phyloP scores from a whole-genome alignment of 148 eudicot genomes.

The Amaranthus hypochondriacus region DNA sequence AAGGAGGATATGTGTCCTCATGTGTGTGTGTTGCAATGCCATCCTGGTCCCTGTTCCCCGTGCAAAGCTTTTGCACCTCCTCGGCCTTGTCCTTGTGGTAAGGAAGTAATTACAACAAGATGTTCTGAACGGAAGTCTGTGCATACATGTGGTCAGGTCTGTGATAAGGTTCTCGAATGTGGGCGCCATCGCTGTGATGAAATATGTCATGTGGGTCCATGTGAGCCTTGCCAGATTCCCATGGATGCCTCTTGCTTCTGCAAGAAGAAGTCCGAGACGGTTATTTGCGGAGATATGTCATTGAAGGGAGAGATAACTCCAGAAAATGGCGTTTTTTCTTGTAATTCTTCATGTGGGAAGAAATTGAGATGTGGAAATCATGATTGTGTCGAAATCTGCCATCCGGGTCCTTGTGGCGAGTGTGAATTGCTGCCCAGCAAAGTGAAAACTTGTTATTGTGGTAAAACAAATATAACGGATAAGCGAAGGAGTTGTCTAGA shows the following conservation, averaged over 20 bases:
- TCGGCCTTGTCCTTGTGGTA: constrained; percentile 73
- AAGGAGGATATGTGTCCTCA: constrained; percentile 77
- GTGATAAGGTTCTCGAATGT: constrained; percentile 71
- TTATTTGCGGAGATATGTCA: constrained; percentile 78
- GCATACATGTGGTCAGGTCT: constrained; percentile 72
- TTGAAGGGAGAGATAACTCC: constrained; percentile 68
- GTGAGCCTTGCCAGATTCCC: constrained; percentile 62
- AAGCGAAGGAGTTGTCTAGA: constrained; percentile 68
- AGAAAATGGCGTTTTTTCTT: constrained; percentile 71
- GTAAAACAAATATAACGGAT: constrained; percentile 54
- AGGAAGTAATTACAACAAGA: constrained; percentile 66
- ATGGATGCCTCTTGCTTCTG: constrained; percentile 81
- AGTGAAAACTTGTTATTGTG: constrained; percentile 75
- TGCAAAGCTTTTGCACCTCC: constrained; percentile 98
- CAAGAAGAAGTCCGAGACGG: constrained; percentile 64
- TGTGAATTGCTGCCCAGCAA: constrained; percentile 68
- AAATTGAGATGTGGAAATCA: constrained; percentile 69
- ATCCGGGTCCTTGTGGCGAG: constrained; percentile 91
- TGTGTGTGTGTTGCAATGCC: constrained; percentile 89
- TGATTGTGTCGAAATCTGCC: constrained; percentile 59
- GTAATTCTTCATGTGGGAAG: constrained; percentile 55
- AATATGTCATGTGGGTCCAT: constrained; percentile 73
- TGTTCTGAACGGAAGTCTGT: constrained; percentile 71
- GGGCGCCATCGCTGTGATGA: constrained; percentile 65
- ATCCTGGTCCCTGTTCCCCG: constrained; percentile 94